Evolutionary conservation across 2,329 filamentous ascomycete genomes (phyloP).

Genomic region (Penicillium hesseltinei): DNA sequence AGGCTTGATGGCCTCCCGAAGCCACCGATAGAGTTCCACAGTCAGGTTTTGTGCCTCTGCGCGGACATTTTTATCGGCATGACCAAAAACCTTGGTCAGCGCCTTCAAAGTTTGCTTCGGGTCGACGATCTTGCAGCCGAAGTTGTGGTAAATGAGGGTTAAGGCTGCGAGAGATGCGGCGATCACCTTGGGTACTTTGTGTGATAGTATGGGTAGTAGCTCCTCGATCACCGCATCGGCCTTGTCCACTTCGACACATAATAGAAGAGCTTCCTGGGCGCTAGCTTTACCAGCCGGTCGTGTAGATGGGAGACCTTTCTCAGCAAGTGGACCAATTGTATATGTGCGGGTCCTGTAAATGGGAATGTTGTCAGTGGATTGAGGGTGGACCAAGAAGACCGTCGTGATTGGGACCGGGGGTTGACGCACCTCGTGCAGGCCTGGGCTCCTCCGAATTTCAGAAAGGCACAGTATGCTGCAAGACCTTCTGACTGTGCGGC

Average conservation of each 20-base stretch:
- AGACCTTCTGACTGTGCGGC: slow-evolving; percentile 94
- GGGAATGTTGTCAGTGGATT: slow-evolving; percentile 3
- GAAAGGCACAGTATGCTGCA: slow-evolving; percentile 80
- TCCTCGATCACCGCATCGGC: slow-evolving; percentile 86
- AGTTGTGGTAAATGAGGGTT: slow-evolving; percentile 84
- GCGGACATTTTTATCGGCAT: slow-evolving; percentile 97
- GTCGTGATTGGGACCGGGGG: neutral
- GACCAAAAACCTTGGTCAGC: slow-evolving; percentile 86
- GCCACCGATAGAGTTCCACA: slow-evolving; percentile 94
- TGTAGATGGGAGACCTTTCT: slow-evolving; percentile 87
- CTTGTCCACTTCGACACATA: slow-evolving; percentile 87
- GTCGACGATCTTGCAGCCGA: slow-evolving; percentile 90
- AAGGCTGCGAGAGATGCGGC: slow-evolving; percentile 72
- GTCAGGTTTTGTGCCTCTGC: slow-evolving; percentile 88
- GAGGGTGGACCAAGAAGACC: neutral
- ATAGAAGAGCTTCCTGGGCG: slow-evolving; percentile 77
- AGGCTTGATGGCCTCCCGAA: slow-evolving; percentile 96
- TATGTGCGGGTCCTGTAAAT: slow-evolving; percentile 64
- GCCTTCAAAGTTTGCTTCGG: slow-evolving; percentile 87
- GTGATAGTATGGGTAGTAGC: slow-evolving; percentile 73
- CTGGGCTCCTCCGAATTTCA: slow-evolving; percentile 83
- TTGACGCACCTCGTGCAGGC: slow-evolving; percentile 63
- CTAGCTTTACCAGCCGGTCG: slow-evolving; percentile 85
- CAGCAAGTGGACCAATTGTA: slow-evolving; percentile 75
- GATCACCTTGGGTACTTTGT: slow-evolving; percentile 90